phyloP scores from a whole-genome alignment of 2,329 filamentous ascomycete species.

The Capronia americana region DNA sequence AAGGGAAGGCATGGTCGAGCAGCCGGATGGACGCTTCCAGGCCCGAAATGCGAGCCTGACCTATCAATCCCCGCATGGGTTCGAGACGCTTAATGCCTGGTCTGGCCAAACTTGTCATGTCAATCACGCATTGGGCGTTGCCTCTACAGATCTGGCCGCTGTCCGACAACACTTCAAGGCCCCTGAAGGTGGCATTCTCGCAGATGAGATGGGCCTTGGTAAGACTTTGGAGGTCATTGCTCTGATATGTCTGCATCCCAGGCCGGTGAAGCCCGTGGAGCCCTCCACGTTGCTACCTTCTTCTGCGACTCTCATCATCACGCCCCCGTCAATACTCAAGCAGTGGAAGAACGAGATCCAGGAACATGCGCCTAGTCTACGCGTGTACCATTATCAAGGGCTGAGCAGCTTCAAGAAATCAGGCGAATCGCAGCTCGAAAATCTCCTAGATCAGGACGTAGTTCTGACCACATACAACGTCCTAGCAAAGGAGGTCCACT shows the following conservation, averaged over 20 bases:
- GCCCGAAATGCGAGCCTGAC: constrained; percentile 24
- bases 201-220: constrained; percentile 59
- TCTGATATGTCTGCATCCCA: constrained; percentile 52
- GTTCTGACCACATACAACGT: constrained; percentile 71
- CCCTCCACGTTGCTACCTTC: constrained; percentile 48
- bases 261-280: constrained; percentile 28
- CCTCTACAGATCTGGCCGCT: constrained; percentile 46
- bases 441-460: constrained; percentile 60
- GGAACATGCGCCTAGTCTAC: constrained; percentile 62
- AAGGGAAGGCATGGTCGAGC: constrained; percentile 50
- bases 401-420: constrained; percentile 48
- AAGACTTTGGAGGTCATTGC: constrained; percentile 59
- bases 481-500: constrained; percentile 81
- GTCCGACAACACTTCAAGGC: constrained; percentile 43
- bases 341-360: constrained; percentile 69
- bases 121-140: constrained; percentile 51
- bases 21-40: constrained; percentile 43
- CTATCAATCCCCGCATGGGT: constrained; percentile 44
- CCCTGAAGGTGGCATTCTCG: constrained; percentile 54
- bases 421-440: constrained; percentile 50
- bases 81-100: constrained; percentile 46
- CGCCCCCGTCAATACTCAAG: constrained; percentile 65
- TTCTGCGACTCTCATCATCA: constrained; percentile 67
- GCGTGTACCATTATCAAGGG: constrained; percentile 64
- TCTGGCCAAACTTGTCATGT: constrained; percentile 49